Evolutionary conservation across 257 asterid genomes (phyloP), one percentile per base, ranked within the genome.

Genomic region (Knoxia roxburghii): DNA sequence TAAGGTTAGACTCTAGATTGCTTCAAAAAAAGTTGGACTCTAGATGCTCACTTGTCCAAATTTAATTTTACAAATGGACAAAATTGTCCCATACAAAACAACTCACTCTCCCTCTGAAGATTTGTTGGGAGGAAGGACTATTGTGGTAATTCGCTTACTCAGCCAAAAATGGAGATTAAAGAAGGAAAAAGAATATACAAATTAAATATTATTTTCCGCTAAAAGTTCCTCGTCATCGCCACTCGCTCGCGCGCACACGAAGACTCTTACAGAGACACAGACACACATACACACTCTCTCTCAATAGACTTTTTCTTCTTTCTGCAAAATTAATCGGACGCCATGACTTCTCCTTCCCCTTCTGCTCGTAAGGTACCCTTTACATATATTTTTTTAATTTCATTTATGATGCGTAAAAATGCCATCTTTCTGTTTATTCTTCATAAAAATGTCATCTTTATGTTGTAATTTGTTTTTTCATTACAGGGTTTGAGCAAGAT

Each of bases 401-500:
- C 17, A 48, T 33, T 10, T 20, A 46, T 1, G 20, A 46, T 61
- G 32, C 43, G 23, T n/a, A 52, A 17, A 17, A 49, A 14, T 41
- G 35, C 26, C 49, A 49, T 37, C 41, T 33, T 33, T 21, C n/a
- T n/a, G 20, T n/a, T n/a, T n/a, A n/a, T n/a, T n/a, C n/a, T n/a
- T n/a, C n/a, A n/a, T n/a, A n/a, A n/a, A n/a, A n/a, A n/a, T n/a
- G n/a, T 0, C 24, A 14, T 40, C 27, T 63, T 5, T 7, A 14
- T 72, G 8, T 32, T 12, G 51, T 10, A 20, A 27, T 24, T 12
- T 20, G 10, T 6, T 24, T 20, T n/a, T 2, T n/a, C 23, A 37
- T 37, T 14, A 63, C 68, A 93, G 98, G 86, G 86, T 39, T 75
- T 93, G 85, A 93, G 99, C 95, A 93, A 93, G 94, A 90, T 90